Evolutionary conservation across 371 early-diverging fungal species (phyloP).

Genomic region (Saksenaea oblongispora): DNA sequence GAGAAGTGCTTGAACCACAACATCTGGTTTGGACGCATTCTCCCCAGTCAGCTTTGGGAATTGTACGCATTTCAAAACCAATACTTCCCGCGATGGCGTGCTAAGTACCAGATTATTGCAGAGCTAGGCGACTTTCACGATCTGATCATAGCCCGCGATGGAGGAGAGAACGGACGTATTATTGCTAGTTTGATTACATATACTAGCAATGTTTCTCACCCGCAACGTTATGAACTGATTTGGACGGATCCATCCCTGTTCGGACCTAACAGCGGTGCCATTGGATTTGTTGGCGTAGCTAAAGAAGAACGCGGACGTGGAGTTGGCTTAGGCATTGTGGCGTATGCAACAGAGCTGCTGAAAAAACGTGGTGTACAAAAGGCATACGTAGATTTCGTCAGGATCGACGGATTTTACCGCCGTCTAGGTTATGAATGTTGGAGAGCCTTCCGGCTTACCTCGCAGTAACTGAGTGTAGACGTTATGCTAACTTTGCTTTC

Average conservation of each 20-base stretch:
- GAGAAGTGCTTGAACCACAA: constrained; percentile 5
- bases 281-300: constrained; percentile 53
- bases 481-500: too few relatives aligned
- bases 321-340: constrained; percentile 43
- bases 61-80: constrained; percentile 34
- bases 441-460: constrained; percentile 37
- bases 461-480: background rate
- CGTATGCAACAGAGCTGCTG: constrained; percentile 38
- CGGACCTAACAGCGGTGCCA: constrained; percentile 38
- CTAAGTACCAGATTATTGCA: constrained; percentile 42
- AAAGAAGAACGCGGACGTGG: constrained; percentile 43
- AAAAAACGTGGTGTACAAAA: constrained; percentile 37
- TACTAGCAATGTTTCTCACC: constrained; percentile 28
- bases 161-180: constrained; percentile 25
- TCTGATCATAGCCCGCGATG: constrained; percentile 44
- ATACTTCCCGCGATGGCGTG: constrained; percentile 42
- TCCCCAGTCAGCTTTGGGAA: constrained; percentile 24
- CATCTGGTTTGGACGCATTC: constrained; percentile 37
- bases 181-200: constrained; percentile 33
- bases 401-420: constrained; percentile 37
- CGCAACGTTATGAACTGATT: constrained; percentile 31
- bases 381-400: constrained; percentile 52
- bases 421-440: constrained; percentile 39
- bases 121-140: constrained; percentile 47
- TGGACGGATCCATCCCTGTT: constrained; percentile 39